Conservation (phyloP, 352 stramenopile species). For the Pythium phragmiticola region DNA sequence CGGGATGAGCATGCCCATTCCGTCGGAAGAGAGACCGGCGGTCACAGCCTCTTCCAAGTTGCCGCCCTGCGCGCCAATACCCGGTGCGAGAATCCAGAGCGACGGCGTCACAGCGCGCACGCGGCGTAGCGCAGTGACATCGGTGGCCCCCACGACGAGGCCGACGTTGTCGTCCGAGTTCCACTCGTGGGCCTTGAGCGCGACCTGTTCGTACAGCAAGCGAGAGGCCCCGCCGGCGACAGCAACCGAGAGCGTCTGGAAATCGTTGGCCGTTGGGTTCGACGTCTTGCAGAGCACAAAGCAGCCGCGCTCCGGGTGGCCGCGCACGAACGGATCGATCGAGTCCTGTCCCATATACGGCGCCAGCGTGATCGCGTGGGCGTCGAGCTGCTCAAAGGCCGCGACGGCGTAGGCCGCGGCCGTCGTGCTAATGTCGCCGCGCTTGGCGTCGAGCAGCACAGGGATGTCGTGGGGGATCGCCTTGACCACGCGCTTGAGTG, state of each 20-base stretch:
- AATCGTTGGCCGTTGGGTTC: constrained; percentile 96
- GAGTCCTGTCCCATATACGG: constrained; percentile 99
- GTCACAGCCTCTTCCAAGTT: constrained; percentile 90
- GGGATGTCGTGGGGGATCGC: constrained; percentile 91
- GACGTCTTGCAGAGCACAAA: constrained; percentile 99
- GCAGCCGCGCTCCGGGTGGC: constrained; percentile 81
- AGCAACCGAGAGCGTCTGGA: constrained; percentile 85
- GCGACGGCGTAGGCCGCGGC: constrained; percentile 95
- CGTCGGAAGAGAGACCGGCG: constrained; percentile 79
- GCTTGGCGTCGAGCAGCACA: constrained; percentile 97
- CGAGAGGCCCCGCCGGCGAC: constrained; percentile 23
- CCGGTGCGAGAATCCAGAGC: constrained; percentile 97
- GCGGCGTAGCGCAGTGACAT: constrained; percentile 88
- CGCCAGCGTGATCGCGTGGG: constrained; percentile 95
- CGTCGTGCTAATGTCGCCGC: constrained; percentile 98
- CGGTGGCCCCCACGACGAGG: constrained; percentile 97
- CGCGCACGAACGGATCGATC: constrained; percentile 95
- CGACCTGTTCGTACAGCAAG: constrained; percentile 90
- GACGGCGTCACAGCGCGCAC: constrained; percentile 83
- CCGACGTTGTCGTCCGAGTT: constrained; percentile 91
- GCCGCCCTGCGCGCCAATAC: constrained; percentile 93
- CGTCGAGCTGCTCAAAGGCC: constrained; percentile 91
- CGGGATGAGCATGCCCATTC: constrained; percentile 94
- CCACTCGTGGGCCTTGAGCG: constrained; percentile 88
- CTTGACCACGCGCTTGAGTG: constrained; percentile 90